Evolutionary conservation across 257 asterid species (phyloP), one percentile per base, ranked within the genome.

Genomic region (Plantago elongata): DNA sequence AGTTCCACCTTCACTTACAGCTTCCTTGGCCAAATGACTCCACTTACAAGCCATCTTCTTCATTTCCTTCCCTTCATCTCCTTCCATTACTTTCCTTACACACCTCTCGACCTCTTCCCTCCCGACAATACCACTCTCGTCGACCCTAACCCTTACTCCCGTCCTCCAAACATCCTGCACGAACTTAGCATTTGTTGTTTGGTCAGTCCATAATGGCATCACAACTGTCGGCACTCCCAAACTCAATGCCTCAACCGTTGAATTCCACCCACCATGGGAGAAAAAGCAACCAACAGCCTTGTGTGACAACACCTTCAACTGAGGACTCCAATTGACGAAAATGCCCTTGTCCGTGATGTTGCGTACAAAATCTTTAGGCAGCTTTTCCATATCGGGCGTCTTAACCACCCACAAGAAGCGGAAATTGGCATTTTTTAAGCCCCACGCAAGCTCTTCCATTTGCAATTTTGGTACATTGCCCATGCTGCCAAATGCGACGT

Each of bases 151-250:
- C 68, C 95, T 73, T 10, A 81, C 49, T 4, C 97, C 97, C 0
- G 75, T 69, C 5, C 68, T 43, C 95, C 95, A 87, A 16, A 83
- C 81, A 60, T 87, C 95, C 50, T 81, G 81, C 51, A 90, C 74
- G 9, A 87, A 58, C 69, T 84, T 90, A 0, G 97, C 89, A 51
- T 79, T 79, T 11, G 78, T 87, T 0, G 95, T 63, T 54, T 90
- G 97, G 65, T 90, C 96, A 1, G 88, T 83, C 95, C 95, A 90
- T 13, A 79, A 85, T 1, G 97, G 97, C 88, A 87, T 79, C 5
- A 71, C 86, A 51, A 90, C 90, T 90, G 84, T 79, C 4, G 95
- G 92, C 73, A 87, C 83, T 2, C 95, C 97, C 57, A 83, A 18
- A 38, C 90, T 74, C 78, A 87, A 45, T 6, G 95, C 83, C 62